Base-by-base conservation (phyloP, 169 alveolate genomes). In the Amoebophrya sp. region DNA sequence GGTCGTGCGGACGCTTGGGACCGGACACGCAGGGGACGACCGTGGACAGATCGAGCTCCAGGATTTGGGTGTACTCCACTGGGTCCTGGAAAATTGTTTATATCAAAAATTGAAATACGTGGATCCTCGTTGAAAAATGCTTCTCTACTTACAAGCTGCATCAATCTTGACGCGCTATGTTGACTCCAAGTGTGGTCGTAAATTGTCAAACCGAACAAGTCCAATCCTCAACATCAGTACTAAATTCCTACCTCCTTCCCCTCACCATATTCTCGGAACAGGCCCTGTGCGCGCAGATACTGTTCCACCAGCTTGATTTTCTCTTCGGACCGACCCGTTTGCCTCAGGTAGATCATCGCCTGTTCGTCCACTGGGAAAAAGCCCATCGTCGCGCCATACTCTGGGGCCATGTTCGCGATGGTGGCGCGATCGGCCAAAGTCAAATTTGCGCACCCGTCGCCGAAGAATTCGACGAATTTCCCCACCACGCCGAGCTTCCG, bases 1-100 rank as follows among this genome's bases (percentile, higher is more conserved):
- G 96, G 94, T 98, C 99, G 92, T 98, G 99, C 0, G 99, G 99
- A 91, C 99, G 96, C 95, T 98, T 98, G 14, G 99, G 99, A 33
- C 99, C 99, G 39, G 99, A 97, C 14, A 98, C 93, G 40, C 98
- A 97, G 47, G 99, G 98, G 53, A 94, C 95, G 77, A 98, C 96
- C n/a, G 97, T 94, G 77, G 98, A 94, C 40, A 98, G 95, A 94
- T 98, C 99, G 41, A 98, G 95, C 40, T 96, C 93, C 95, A 96
- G 92, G 90, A 95, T 91, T 40, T 94, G 23, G 39, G 77, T 91
- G 89, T 91, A 38, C 0, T 39, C 77, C 66, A 1, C 23, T 25
- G 77, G 29, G 40, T 91, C 53, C 40, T 38, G 25, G 12, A 12
- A 35, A 33, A 35, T 0, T 77, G 41, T 47, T n/a, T 18, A 47